Evolutionary conservation across 1,139 yeast species (phyloP).

Genomic region (Diutina mesorugosa): DNA sequence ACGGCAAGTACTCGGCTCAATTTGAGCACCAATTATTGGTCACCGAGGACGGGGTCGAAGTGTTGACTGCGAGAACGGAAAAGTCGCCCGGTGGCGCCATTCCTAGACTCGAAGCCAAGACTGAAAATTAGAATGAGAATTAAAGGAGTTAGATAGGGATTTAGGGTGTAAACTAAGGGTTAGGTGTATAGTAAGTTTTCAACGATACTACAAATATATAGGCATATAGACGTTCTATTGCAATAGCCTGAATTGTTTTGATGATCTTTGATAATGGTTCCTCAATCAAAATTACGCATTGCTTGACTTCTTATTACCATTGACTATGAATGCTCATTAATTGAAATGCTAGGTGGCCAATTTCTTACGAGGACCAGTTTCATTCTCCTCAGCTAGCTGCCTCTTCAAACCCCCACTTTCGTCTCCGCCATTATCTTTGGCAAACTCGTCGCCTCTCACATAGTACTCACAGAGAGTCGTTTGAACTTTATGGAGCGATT

Average conservation of each 20-base stretch:
- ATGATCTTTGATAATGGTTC: no score
- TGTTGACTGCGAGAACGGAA: constrained; percentile 62
- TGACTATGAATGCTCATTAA: no score
- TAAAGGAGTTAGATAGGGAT: constrained; percentile 2
- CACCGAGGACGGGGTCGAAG: constrained; percentile 89
- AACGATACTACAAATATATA: no score
- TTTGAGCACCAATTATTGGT: constrained; percentile 89
- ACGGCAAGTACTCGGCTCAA: constrained; percentile 85
- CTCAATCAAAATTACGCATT: no score
- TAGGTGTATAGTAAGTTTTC: neutral
- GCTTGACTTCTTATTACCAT: no score
- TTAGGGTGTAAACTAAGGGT: neutral
- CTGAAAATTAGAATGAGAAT: neutral
- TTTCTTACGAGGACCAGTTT: neutral
- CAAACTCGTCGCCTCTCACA: constrained; percentile 1
- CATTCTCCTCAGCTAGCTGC: neutral
- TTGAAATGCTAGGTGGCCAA: neutral
- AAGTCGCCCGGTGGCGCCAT: constrained; percentile 73
- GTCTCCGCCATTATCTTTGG: neutral
- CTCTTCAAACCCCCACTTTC: neutral
- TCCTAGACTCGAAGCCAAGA: constrained; percentile 26
- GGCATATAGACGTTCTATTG: no score
- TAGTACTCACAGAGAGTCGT: constrained; percentile 13
- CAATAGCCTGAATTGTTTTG: no score
- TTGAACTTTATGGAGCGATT: constrained; percentile 15